Evolutionary conservation across 306 rosid species (phyloP).

Genomic region (Glycine soja): DNA sequence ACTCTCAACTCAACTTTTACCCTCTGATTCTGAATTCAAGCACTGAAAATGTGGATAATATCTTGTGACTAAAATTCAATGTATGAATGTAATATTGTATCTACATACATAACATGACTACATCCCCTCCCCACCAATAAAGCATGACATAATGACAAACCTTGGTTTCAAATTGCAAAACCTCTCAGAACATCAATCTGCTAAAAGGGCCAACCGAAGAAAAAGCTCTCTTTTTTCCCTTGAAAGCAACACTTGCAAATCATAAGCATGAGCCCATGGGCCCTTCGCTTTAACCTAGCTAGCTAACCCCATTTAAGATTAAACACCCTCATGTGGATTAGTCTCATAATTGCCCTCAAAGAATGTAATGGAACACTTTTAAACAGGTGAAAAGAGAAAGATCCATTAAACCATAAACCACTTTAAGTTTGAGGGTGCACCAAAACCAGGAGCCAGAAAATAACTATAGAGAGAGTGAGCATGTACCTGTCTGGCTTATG

Average conservation of each 20-base stretch:
- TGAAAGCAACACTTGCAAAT: constrained; percentile 60
- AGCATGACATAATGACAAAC: constrained; percentile 44
- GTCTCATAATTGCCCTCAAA: constrained; percentile 45
- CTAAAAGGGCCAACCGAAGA: constrained; percentile 4
- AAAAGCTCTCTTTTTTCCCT: constrained; percentile 33
- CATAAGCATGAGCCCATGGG: constrained; percentile 51
- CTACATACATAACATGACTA: not conserved
- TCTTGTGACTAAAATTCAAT: constrained; percentile 26
- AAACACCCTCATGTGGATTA: constrained; percentile 35
- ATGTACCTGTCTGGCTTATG: constrained; percentile 55
- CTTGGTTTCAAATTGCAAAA: constrained; percentile 48
- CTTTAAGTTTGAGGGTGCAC: constrained; percentile 28
- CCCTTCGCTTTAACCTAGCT: constrained; percentile 40
- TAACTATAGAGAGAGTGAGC: constrained; percentile 40
- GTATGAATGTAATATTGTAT: constrained; percentile 1
- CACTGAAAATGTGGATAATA: too few relatives aligned
- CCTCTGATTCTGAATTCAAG: constrained; percentile 34
- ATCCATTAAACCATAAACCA: constrained; percentile 36
- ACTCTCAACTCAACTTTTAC: not conserved
- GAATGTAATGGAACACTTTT: constrained; percentile 10
- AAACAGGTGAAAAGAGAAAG: constrained; percentile 36
- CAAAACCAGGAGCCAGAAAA: constrained; percentile 56
- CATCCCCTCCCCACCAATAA: constrained; percentile 41
- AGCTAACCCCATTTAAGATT: constrained; percentile 22
- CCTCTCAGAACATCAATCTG: constrained; percentile 30